Base-by-base conservation (phyloP, 805 yeast genomes). In the Kuraishia floccosa region DNA sequence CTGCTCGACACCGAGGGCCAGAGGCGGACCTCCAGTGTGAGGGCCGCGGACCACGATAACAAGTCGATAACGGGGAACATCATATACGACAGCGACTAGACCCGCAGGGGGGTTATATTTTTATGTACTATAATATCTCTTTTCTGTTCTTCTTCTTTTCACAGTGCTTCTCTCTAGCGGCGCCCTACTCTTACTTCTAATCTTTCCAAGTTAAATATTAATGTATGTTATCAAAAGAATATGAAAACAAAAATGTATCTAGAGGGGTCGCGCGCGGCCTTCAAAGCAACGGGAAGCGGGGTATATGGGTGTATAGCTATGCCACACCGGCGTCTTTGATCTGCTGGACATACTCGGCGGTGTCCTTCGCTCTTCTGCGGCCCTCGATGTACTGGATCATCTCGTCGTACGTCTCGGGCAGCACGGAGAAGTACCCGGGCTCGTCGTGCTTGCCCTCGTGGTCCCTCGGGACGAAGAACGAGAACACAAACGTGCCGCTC, bases 311-410 rank as follows among this genome's bases (percentile, higher is more conserved):
- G 26, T 17, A n/a, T n/a, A n/a, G n/a, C n/a, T 23, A 23, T 12
- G 13, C 8, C 7, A 15, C 25, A 23, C 25, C 13, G 5, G 14
- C 30, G 38, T 44, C 22, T 40, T 58, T 64, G 34, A 66, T 40
- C 39, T 64, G 70, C 32, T 54, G 56, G 11, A 65, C 83, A 49
- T 72, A 80, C 30, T 64, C 60, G 18, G 91, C 87, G 14, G 94
- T 83, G 30, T 78, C 93, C 34, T 65, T 65, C 4, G 94, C 94
- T 54, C 93, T 75, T 61, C 96, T 78, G 57, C 94, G 74, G 17
- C 93, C 96, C 46, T 81, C 87, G 12, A 87, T 68, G 49, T 80
- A 87, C 42, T 75, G 80, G 76, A 87, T 85, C 94, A 86, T 87
- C 54, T 87, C 96, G 17, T 76, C 69, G 49, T 87, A 87, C 1